Conservation (phyloP, 225 moss, liverwort and hornwort species). For the Climacium dendroides region DNA sequence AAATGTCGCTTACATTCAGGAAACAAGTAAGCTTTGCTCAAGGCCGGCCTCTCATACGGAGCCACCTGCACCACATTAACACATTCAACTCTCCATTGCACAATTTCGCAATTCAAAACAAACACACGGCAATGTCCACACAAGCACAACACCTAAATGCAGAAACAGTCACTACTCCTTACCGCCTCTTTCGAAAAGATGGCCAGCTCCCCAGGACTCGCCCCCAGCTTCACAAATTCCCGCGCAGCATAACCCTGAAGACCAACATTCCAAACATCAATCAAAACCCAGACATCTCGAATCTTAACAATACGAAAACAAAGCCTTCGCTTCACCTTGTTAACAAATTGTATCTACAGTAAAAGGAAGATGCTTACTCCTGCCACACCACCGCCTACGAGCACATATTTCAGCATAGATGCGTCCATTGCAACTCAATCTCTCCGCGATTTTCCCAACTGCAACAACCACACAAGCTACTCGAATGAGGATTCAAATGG, state of each 20-base stretch:
- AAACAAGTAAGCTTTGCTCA: conserved; percentile 50
- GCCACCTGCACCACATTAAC: conserved; percentile 12
- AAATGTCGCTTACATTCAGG: conserved; percentile 27
- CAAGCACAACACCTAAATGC: neutral
- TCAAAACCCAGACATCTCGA: neutral
- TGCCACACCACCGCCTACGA: conserved; percentile 45
- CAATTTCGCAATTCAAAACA: neutral
- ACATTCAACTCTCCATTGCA: neutral
- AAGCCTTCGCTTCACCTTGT: neutral
- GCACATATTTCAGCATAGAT: conserved; percentile 19
- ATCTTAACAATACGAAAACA: neutral
- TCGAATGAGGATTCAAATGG: neutral
- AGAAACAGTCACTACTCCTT: neutral
- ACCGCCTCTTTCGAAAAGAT: conserved; percentile 45
- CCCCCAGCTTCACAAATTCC: conserved; percentile 46
- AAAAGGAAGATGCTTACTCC: conserved; percentile 9
- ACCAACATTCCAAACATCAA: neutral
- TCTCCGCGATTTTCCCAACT: neutral
- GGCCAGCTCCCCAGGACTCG: conserved; percentile 30
- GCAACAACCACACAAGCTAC: neutral
- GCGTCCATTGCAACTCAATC: conserved; percentile 9
- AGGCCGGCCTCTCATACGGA: conserved; percentile 40
- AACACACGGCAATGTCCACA: neutral
- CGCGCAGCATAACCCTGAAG: conserved; percentile 44
- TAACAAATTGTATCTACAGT: neutral